A percentile compares a stretch with the other conserved stretches of the same genome.
Evolutionary conservation across 768 basidiomycete species (phyloP).

Genomic region (Harrya chromipes): DNA sequence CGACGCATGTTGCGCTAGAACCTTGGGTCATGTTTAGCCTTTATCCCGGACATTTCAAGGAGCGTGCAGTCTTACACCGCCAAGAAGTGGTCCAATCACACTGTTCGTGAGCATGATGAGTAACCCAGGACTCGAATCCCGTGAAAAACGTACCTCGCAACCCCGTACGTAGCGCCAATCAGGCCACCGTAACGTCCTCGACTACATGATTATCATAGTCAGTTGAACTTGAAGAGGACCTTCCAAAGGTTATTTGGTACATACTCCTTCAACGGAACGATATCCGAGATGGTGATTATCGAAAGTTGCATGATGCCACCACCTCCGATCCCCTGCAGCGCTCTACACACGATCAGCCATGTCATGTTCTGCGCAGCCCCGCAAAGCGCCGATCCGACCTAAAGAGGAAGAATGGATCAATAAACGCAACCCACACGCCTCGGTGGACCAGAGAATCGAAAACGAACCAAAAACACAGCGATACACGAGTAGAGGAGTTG

Average conservation of each 20-base stretch:
- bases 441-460: background rate
- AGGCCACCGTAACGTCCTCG: constrained; percentile 78
- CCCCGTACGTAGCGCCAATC: constrained; percentile 77
- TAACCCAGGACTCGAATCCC: background rate
- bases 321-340: constrained; percentile 80
- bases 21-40: constrained; percentile 34
- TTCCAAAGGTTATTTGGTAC: constrained; percentile 15
- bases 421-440: background rate
- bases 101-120: constrained; percentile 28
- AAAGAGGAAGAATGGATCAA: background rate
- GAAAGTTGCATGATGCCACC: constrained; percentile 75
- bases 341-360: constrained; percentile 74
- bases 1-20: constrained; percentile 65
- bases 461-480: constrained; percentile 59
- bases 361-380: constrained; percentile 77
- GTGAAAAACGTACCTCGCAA: constrained; percentile 39
- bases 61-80: constrained; percentile 56
- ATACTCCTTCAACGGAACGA: constrained; percentile 75
- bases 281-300: constrained; percentile 78
- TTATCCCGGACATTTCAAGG: background rate
- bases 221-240: background rate
- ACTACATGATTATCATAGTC: constrained; percentile 30
- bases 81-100: constrained; percentile 75
- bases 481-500: constrained; percentile 65
- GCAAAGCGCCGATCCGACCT: constrained; percentile 78